Conservation (phyloP, 2,329 filamentous ascomycete genomes). For the Aspergillus chevalieri region DNA sequence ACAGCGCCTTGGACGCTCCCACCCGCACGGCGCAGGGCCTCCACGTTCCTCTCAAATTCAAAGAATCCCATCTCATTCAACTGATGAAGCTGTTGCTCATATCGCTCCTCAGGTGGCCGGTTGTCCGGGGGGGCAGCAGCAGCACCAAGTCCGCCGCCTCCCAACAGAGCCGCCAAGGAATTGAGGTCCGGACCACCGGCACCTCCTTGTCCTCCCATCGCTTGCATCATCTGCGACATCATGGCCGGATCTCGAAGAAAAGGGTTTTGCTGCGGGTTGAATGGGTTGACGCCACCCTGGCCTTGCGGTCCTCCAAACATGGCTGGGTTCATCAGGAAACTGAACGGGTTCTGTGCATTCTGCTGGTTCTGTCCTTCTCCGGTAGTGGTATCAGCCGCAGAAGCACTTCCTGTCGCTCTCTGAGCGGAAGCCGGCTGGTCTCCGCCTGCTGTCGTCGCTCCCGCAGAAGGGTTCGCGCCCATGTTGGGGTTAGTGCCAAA, state of each 20-base stretch:
- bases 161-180: conserved; percentile 44
- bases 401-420: conserved; percentile 23
- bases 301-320: conserved; percentile 27
- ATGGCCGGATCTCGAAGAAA: conserved; percentile 55
- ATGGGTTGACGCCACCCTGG: conserved; percentile 42
- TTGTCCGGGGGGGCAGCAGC: conserved; percentile 63
- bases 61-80: conserved; percentile 99
- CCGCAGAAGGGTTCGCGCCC: conserved; percentile 22
- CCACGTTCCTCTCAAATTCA: conserved; percentile 90
- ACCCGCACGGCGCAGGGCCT: conserved; percentile 77
- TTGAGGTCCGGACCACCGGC: conserved; percentile 26
- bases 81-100: conserved; percentile 81
- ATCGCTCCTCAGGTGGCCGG: conserved; percentile 87
- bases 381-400: conserved; percentile 22
- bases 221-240: conserved; percentile 52
- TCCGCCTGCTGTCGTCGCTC: conserved; percentile 25
- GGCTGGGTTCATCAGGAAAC: conserved; percentile 52
- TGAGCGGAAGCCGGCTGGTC: conserved; percentile 25
- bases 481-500: conserved; percentile 39
- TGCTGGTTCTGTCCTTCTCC: conserved; percentile 31
- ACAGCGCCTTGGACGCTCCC: conserved; percentile 83
- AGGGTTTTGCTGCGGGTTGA: conserved; percentile 46
- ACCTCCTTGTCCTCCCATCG: conserved; percentile 36
- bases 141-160: conserved; percentile 43
- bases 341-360: conserved; percentile 60